phyloP scores from a whole-genome alignment of 1,284 basidiomycete genomes.

The Peniophora sp. region DNA sequence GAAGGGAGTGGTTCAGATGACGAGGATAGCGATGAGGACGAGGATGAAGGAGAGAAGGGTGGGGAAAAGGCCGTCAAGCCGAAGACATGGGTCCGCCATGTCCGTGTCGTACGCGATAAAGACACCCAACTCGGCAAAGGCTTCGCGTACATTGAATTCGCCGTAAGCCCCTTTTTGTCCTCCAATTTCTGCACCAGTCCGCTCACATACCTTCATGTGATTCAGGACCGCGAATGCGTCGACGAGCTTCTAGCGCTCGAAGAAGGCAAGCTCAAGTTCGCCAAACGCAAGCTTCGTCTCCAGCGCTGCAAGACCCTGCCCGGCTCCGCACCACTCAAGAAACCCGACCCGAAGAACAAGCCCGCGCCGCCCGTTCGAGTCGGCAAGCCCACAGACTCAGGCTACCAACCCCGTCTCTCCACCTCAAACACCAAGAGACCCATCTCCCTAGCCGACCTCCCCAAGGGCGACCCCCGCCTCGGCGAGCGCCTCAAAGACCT shows the following conservation, averaged over 20 bases:
- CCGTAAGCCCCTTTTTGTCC: conserved; percentile 40
- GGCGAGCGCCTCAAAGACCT: conserved; percentile 71
- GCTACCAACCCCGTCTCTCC: too few species aligned
- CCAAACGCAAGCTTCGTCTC: conserved; percentile 82
- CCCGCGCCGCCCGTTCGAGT: background rate
- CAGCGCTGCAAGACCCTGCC: conserved; percentile 72
- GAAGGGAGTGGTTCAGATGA: conserved; percentile 13
- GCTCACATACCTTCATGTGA: background rate
- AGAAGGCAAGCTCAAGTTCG: conserved; percentile 71
- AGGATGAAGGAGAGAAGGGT: conserved; percentile 14
- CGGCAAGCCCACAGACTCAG: background rate
- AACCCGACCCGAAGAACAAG: conserved; percentile 10
- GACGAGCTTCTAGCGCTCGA: conserved; percentile 84
- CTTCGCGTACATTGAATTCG: conserved; percentile 90
- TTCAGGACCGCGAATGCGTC: conserved; percentile 79
- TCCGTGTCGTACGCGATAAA: conserved; percentile 85
- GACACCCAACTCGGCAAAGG: conserved; percentile 97
- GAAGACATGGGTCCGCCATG: conserved; percentile 70
- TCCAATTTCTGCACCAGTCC: background rate
- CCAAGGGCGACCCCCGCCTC: conserved; percentile 74
- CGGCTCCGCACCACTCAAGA: conserved; percentile 19
- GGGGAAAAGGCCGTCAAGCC: conserved; percentile 17
- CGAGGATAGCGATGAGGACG: conserved; percentile 16
- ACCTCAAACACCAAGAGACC: conserved; percentile 16
- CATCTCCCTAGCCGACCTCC: conserved; percentile 24